Base-by-base conservation (phyloP, 1,284 basidiomycete genomes). In the Ganoderma leucocontextum region DNA sequence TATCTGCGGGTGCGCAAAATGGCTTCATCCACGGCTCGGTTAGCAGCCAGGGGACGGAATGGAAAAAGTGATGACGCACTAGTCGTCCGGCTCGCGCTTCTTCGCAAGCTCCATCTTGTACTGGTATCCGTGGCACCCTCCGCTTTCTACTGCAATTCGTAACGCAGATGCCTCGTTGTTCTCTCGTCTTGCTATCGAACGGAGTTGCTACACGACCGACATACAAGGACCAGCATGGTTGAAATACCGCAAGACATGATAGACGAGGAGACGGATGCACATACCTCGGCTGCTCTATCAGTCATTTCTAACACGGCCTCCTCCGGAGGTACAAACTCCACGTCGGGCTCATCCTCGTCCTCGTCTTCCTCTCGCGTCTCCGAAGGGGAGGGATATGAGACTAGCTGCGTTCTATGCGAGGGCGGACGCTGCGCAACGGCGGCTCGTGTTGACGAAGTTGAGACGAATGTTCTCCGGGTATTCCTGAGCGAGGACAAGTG, bases 81-180 rank as follows among this genome's bases (percentile, higher is more conserved):
- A 96, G 80, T 97, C 95, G 70, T 94, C 93, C 6, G 82, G 81
- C 62, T 85, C 81, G 12, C 85, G 85, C 35, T 81, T 78, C 58
- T 84, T 86, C 2, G 92, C 90, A 1, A 97, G 84, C 68, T 91
- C 89, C 85, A 97, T 88, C 78, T 95, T 96, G 81, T 97, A 97
- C 76, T 97, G 95, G 77, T 97, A 97, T 41, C 96, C 96, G 75
- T 97, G 95, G 75, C 95, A 97, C 44, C 96, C 96, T n/a, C 95
- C 96, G 6, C 93, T 94, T 77, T 97, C 95, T 35, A 97, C 93
- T 0, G 89, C 82, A 74, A 97, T 85, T 70, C 95, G 84, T n/a
- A 97, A 82, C 1, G 89, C 91, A 25, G 92, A 85, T 38, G 86
- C 75, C 0, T 88, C 79, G 72, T 92, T 87, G 9, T 85, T 82